These are phyloP conservation scores for Melastoma malabathricum DNA, from an alignment of 345 rosid species.

Conservation along the genomic window DNA sequence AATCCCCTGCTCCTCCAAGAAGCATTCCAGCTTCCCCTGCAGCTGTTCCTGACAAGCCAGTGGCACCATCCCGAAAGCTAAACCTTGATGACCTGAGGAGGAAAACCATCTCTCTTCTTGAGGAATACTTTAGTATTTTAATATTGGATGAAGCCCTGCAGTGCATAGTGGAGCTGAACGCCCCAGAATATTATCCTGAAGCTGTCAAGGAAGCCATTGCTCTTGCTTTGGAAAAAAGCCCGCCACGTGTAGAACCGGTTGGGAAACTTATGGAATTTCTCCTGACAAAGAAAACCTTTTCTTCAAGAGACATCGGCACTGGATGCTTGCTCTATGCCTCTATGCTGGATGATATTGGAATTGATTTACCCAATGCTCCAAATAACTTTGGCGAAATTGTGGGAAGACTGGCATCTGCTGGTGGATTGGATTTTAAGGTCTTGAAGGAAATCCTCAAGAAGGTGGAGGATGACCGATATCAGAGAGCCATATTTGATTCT, in stretches of 20 bases:
- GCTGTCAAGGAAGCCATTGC: conserved; percentile 69
- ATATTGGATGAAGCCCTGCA: conserved; percentile 57
- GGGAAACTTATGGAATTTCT: conserved; percentile 38
- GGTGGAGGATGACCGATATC: conserved; percentile 44
- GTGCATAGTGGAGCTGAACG: conserved; percentile 58
- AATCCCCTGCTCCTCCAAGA: conserved; percentile 13
- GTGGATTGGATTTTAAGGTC: conserved; percentile 32
- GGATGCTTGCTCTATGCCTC: conserved; percentile 63
- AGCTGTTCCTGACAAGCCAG: conserved; percentile 16
- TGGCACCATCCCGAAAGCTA: conserved; percentile 19
- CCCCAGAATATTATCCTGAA: conserved; percentile 58
- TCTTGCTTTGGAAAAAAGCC: conserved; percentile 61
- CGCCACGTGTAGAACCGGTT: conserved; percentile 41
- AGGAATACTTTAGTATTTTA: conserved; percentile 52
- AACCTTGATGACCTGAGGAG: conserved; percentile 36
- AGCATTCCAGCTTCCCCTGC: no score
- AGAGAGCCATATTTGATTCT: conserved; percentile 41
- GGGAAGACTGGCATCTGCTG: conserved; percentile 39
- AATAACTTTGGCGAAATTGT: conserved; percentile 57
- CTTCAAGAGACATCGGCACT: conserved; percentile 31
- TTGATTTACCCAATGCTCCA: conserved; percentile 78
- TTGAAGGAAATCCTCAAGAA: conserved; percentile 48
- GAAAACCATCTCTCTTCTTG: conserved; percentile 51
- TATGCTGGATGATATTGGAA: conserved; percentile 60
- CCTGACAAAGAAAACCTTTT: conserved; percentile 30